Conservation (phyloP, 495 filamentous ascomycete species). For the Penicillium lagena region DNA sequence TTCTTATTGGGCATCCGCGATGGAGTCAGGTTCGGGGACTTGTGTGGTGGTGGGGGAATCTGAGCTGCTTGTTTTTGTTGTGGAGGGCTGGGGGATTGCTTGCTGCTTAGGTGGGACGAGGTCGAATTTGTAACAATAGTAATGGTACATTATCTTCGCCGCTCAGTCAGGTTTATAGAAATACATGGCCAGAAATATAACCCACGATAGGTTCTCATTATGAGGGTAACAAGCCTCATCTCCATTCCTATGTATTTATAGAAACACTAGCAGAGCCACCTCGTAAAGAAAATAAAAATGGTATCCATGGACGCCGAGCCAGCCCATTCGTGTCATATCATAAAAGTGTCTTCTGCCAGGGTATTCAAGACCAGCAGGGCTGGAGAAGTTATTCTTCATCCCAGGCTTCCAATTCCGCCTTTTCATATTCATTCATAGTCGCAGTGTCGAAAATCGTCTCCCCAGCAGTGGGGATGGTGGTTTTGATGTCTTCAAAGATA, state of each 20-base stretch:
- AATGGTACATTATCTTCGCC: too few species aligned
- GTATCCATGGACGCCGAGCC: slow-evolving; percentile 14
- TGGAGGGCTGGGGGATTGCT: slow-evolving; percentile 11
- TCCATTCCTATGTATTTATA: too few species aligned
- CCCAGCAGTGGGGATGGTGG: slow-evolving; percentile 43
- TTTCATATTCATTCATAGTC: slow-evolving; percentile 51
- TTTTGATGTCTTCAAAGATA: slow-evolving; percentile 73
- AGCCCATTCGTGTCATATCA: neutral
- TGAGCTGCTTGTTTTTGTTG: slow-evolving; percentile 18
- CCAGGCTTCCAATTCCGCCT: slow-evolving; percentile 68
- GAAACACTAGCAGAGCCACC: too few species aligned
- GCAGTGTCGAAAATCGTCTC: slow-evolving; percentile 62
- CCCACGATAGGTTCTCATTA: too few species aligned
- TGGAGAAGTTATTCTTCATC: slow-evolving; percentile 48
- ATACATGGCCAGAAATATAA: too few species aligned
- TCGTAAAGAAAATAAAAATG: neutral
- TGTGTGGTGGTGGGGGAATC: slow-evolving; percentile 25
- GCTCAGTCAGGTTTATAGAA: too few species aligned
- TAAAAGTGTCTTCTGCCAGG: too few species aligned
- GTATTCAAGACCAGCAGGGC: too few species aligned
- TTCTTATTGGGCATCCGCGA: slow-evolving; percentile 10
- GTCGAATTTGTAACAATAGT: too few species aligned
- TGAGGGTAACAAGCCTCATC: too few species aligned
- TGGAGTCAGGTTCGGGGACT: slow-evolving; percentile 13
- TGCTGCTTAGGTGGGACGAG: neutral